These are phyloP conservation scores for Lactifluus hygrophoroides DNA, from an alignment of 768 basidiomycete species.

Conservation along the genomic window DNA sequence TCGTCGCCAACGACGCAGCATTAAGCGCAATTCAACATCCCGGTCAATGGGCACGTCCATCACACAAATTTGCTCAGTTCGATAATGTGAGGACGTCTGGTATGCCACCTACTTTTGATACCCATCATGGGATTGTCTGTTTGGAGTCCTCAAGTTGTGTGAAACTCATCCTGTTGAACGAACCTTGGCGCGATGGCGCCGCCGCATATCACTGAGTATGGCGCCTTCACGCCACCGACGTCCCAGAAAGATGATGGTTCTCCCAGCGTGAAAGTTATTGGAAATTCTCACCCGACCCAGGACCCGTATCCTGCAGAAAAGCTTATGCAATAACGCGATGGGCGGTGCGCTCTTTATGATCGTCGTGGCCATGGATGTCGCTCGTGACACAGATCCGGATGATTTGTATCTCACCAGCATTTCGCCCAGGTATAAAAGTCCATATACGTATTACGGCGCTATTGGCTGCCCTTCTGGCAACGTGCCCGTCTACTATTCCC, in stretches of 20 bases:
- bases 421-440: neutral
- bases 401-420: neutral
- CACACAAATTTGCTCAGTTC: too few species aligned
- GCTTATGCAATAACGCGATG: neutral
- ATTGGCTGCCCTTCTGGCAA: neutral
- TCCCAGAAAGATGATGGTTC: neutral
- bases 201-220: neutral
- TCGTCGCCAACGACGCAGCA: too few species aligned
- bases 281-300: neutral
- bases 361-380: too few species aligned
- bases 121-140: neutral
- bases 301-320: neutral
- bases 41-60: too few species aligned
- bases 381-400: neutral
- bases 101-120: neutral
- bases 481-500: neutral
- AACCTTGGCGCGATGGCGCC: neutral
- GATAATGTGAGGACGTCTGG: neutral
- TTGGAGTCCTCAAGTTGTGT: neutral
- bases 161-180: neutral
- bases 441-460: too few species aligned
- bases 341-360: neutral
- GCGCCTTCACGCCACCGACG: neutral
- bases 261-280: neutral
- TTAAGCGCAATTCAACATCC: too few species aligned